Conservation (phyloP, 495 filamentous ascomycete genomes). For the Amniculicola lignicola region DNA sequence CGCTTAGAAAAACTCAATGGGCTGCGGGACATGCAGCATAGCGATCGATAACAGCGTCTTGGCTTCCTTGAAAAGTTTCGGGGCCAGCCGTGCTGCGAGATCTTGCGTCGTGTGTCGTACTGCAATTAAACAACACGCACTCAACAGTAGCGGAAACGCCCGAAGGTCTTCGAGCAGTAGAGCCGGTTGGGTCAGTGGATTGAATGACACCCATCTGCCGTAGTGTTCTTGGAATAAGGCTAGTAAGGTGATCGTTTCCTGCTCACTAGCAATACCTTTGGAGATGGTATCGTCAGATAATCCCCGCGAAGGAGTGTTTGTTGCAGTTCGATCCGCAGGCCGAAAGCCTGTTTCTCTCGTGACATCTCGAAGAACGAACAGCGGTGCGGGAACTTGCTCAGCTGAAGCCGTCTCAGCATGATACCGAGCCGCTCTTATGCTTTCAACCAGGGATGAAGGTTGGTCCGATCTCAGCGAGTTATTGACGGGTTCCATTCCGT, state of each 20-base stretch:
- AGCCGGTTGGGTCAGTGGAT: slow-evolving; percentile 32
- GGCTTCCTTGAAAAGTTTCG: slow-evolving; percentile 44
- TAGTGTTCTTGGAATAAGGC: slow-evolving; percentile 42
- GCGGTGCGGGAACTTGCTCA: slow-evolving; percentile 2
- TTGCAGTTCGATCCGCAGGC: slow-evolving; percentile 4
- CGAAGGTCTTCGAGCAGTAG: slow-evolving; percentile 38
- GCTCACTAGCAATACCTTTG: slow-evolving; percentile 7
- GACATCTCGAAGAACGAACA: slow-evolving; percentile 18
- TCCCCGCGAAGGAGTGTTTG: slow-evolving; percentile 40
- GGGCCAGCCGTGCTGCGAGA: slow-evolving; percentile 41
- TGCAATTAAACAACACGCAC: slow-evolving; percentile 47
- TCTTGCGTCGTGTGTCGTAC: slow-evolving; percentile 47
- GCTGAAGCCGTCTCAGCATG: too few relatives aligned
- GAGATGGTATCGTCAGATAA: slow-evolving; percentile 39
- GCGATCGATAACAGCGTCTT: slow-evolving; percentile 40
- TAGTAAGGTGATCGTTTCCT: slow-evolving; percentile 31
- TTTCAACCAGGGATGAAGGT: not conserved
- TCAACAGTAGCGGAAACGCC: slow-evolving; percentile 44
- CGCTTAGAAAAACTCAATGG: slow-evolving; percentile 49
- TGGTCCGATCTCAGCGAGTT: not conserved
- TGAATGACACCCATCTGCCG: slow-evolving; percentile 47
- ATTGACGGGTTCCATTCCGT: not conserved
- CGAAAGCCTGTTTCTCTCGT: slow-evolving; percentile 10
- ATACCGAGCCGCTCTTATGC: too few relatives aligned
- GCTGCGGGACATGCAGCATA: slow-evolving; percentile 43